phyloP scores from a whole-genome alignment of 75 land plant species.

The Ceratopteris richardii region DNA sequence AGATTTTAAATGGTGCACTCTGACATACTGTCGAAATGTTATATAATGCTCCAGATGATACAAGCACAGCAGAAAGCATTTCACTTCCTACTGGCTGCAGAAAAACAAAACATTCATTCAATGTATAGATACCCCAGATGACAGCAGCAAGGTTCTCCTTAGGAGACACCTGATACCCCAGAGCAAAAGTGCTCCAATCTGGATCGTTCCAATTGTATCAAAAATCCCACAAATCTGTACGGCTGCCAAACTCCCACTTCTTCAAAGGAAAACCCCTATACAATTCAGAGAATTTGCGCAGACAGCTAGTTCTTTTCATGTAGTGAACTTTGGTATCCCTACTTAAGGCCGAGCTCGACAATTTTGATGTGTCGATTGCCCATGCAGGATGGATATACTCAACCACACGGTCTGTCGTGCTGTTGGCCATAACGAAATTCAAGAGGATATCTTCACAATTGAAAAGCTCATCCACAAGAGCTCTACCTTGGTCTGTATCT shows the following conservation, averaged over 20 bases:
- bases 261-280: constrained; percentile 42
- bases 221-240: constrained; percentile 72
- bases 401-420: constrained; percentile 48
- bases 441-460: constrained; percentile 91
- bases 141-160: too few relatives aligned
- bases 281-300: constrained; percentile 53
- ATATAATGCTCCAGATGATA: too few relatives aligned
- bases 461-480: constrained; percentile 59
- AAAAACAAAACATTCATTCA: too few relatives aligned
- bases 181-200: too few relatives aligned
- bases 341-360: constrained; percentile 81
- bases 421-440: constrained; percentile 73
- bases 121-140: too few relatives aligned
- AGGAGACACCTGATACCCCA: too few relatives aligned
- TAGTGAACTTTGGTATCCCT: constrained; percentile 67
- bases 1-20: too few relatives aligned
- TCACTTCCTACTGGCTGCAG: too few relatives aligned
- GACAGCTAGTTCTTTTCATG: constrained; percentile 48
- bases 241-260: constrained; percentile 55
- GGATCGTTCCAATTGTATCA: background rate
- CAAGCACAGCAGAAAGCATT: too few relatives aligned
- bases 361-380: constrained; percentile 85
- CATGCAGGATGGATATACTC: constrained; percentile 84
- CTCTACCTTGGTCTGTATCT: constrained; percentile 51
- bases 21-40: too few relatives aligned